Evolutionary conservation across 805 yeast genomes (phyloP).

Genomic region (Lipomyces starkeyi): DNA sequence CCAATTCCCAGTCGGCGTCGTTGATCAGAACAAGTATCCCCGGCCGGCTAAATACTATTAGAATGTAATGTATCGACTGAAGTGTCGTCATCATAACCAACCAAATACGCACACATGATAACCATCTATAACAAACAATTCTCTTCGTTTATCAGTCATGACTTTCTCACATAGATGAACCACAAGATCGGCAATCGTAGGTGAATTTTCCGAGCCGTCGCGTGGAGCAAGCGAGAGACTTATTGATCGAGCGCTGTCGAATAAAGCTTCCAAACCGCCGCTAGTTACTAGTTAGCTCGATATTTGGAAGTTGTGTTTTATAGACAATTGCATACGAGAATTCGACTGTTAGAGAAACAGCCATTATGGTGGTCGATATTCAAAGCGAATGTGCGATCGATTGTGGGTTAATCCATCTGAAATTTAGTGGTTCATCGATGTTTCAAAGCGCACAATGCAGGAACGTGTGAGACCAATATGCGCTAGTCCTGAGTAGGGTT

Average conservation of each 20-base stretch:
- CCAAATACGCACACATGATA: constrained; percentile 51
- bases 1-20: constrained; percentile 96
- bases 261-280: constrained; percentile 87
- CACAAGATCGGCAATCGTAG: constrained; percentile 58
- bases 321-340: constrained; percentile 23
- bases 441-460: neutral
- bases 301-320: constrained; percentile 3
- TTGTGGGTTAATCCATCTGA: neutral
- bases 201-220: constrained; percentile 49
- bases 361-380: constrained; percentile 3
- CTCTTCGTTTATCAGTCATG: constrained; percentile 64
- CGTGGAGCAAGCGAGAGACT: constrained; percentile 52
- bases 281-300: constrained; percentile 37
- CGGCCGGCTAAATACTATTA: constrained; percentile 50
- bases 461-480: neutral
- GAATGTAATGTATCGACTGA: constrained; percentile 1
- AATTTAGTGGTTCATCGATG: neutral
- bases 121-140: constrained; percentile 80
- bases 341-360: constrained; percentile 20
- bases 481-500: neutral
- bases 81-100: neutral
- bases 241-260: constrained; percentile 62
- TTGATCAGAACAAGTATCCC: constrained; percentile 91
- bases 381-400: neutral
- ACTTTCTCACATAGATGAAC: constrained; percentile 55